Conservation (phyloP, 495 filamentous ascomycete genomes). For the Chaetomium tenue region DNA sequence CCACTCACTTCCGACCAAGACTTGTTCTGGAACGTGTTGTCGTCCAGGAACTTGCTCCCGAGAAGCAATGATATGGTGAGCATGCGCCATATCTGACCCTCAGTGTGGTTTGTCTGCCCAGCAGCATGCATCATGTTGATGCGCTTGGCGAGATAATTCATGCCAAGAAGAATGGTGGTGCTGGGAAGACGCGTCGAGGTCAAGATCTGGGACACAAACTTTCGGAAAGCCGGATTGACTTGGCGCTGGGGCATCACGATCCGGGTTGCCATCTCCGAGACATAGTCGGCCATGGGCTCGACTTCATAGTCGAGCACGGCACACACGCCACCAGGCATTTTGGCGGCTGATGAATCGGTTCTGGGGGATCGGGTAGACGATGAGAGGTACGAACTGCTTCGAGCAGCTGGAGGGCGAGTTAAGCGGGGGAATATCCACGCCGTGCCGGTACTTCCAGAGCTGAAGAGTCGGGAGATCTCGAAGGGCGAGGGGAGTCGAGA, state of each 20-base stretch:
- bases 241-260: slow-evolving; percentile 66
- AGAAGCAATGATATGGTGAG: slow-evolving; percentile 84
- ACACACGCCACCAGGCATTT: slow-evolving; percentile 80
- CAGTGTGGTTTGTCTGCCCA: slow-evolving; percentile 57
- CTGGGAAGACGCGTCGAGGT: slow-evolving; percentile 92
- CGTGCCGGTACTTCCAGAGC: slow-evolving; percentile 39
- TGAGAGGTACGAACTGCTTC: slow-evolving; percentile 41
- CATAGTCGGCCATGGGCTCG: slow-evolving; percentile 97
- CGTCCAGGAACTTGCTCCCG: slow-evolving; percentile 96
- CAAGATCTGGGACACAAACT: slow-evolving; percentile 92
- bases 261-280: slow-evolving; percentile 85
- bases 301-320: slow-evolving; percentile 98
- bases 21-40: slow-evolving; percentile 99
- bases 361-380: slow-evolving; percentile 15
- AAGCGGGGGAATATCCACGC: slow-evolving; percentile 23
- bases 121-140: slow-evolving; percentile 68
- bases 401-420: slow-evolving; percentile 40
- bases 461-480: slow-evolving; percentile 40
- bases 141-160: slow-evolving; percentile 84
- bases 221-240: slow-evolving; percentile 78
- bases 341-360: slow-evolving; percentile 29
- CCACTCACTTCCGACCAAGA: slow-evolving; percentile 98
- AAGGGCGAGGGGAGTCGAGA: slow-evolving; percentile 31
- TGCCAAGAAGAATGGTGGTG: slow-evolving; percentile 88
- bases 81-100: slow-evolving; percentile 83